Percentiles rank a stretch among this genome's conserved stretches.
phyloP scores from a whole-genome alignment of 2,329 filamentous ascomycete genomes.

The Hypoxylon sp. region DNA sequence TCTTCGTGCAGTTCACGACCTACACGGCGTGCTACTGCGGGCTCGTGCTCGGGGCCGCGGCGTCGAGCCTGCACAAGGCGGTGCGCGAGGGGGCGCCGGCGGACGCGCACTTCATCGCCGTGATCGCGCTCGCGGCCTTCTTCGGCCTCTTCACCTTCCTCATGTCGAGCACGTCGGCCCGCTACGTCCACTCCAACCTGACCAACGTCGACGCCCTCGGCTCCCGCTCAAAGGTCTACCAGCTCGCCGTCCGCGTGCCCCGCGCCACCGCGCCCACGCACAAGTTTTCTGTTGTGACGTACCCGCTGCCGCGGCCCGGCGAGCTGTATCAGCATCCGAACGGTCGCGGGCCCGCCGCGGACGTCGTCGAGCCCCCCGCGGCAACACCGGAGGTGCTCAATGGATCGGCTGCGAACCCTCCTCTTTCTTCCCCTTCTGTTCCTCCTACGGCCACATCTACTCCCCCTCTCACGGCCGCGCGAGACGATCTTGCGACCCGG shows the following conservation, averaged over 20 bases:
- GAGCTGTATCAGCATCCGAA: too few relatives aligned
- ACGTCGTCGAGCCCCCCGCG: too few relatives aligned
- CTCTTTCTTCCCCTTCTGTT: too few relatives aligned
- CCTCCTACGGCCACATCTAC: too few relatives aligned
- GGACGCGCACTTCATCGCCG: constrained; percentile 71
- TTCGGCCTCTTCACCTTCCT: constrained; percentile 82
- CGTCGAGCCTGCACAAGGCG: constrained; percentile 68
- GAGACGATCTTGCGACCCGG: constrained; percentile 61
- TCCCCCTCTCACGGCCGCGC: too few relatives aligned
- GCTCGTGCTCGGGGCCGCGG: constrained; percentile 69
- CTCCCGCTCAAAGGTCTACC: constrained; percentile 67
- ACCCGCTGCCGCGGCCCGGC: constrained; percentile 57
- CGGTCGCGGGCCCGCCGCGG: too few relatives aligned
- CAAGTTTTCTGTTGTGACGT: constrained; percentile 62
- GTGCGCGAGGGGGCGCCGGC: constrained; percentile 49
- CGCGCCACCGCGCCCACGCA: constrained; percentile 52
- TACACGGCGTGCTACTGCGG: constrained; percentile 75
- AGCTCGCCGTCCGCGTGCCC: constrained; percentile 77
- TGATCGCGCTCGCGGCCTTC: constrained; percentile 70
- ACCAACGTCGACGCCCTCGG: constrained; percentile 85
- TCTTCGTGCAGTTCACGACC: constrained; percentile 85
- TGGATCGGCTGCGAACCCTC: too few relatives aligned
- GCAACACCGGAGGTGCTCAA: too few relatives aligned
- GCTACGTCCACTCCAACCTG: constrained; percentile 74
- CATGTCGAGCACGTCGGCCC: constrained; percentile 77